Evolutionary conservation across 192 early-diverging fungal species (phyloP).

Genomic region (Backusella australiensis): DNA sequence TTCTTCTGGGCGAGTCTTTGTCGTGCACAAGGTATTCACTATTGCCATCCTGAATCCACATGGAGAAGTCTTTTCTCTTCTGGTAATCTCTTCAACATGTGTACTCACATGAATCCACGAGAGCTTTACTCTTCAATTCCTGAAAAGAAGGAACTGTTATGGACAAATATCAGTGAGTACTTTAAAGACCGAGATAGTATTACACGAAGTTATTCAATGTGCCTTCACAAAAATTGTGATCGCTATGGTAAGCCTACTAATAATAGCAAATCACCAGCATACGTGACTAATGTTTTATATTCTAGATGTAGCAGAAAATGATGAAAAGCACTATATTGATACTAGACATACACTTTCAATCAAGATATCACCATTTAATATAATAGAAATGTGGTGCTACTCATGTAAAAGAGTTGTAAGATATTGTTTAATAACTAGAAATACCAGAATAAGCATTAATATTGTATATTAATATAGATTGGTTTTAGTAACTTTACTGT

Average conservation of each 20-base stretch:
- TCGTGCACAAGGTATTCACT: background rate
- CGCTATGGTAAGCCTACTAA: background rate
- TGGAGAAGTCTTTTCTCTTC: background rate
- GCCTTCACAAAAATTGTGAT: background rate
- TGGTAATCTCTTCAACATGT: background rate
- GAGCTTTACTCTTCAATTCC: background rate
- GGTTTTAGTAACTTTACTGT: background rate
- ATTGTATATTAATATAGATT: background rate
- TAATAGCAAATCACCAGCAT: background rate
- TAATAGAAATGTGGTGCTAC: background rate
- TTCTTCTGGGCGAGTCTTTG: background rate
- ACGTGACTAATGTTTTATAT: background rate
- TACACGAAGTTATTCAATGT: background rate
- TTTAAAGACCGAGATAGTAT: background rate
- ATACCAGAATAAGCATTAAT: background rate
- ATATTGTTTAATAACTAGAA: background rate
- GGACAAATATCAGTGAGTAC: background rate
- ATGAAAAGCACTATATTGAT: background rate
- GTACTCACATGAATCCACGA: background rate
- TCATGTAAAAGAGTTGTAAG: background rate
- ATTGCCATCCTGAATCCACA: background rate
- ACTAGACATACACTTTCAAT: background rate
- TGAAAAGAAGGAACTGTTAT: background rate
- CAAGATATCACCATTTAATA: background rate
- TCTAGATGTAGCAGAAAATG: background rate